Base-by-base conservation (phyloP, 306 rosid species). In the Trifolium repens region DNA sequence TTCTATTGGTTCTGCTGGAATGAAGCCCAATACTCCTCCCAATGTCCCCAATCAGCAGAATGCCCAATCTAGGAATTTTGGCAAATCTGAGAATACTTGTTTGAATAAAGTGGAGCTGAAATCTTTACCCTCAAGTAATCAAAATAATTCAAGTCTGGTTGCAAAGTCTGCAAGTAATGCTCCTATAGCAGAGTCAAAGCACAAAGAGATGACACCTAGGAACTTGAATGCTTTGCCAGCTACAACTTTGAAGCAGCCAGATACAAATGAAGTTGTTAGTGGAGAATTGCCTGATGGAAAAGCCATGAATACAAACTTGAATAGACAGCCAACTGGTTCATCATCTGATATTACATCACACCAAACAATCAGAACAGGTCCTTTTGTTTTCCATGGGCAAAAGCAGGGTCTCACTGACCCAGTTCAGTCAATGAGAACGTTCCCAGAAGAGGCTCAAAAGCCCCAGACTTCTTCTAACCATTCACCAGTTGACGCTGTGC, bases 241-340 rank as follows among this genome's bases (percentile, higher is more conserved):
- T 80, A 71, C 47, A 19, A 78, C 91, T 72, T 85, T 78, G 79
- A 91, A 82, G 85, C 84, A 77, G 71, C 84, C 87, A 1, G 89
- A 84, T 77, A 70, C 85, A 82, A 88, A 88, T 67, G 90, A 88
- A 58, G 83, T 59, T 83, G 84, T 67, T 39, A 49, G 87, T 37
- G 86, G 86, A 50, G 87, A 90, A 58, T 72, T 88, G 55, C 89
- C 89, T 19, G 83, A 90, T 79, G 94, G 94, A 58, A 87, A 86
- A 84, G 73, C 79, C 72, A 54, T 8, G 15, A 85, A 65, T 63
- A 40, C 74, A 44, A 74, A 72, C 78, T 49, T 67, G 71, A 88
- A 85, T 54, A 84, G 70, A 75, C 88, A 73, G 72, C 72, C 62
- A 75, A 84, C 71, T 69, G 75, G 62, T 71, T 76, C 83, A 17